Evolutionary conservation across 169 alveolate species (phyloP), one percentile per base, ranked within the genome.

Genomic region (Plasmodium gonderi): DNA sequence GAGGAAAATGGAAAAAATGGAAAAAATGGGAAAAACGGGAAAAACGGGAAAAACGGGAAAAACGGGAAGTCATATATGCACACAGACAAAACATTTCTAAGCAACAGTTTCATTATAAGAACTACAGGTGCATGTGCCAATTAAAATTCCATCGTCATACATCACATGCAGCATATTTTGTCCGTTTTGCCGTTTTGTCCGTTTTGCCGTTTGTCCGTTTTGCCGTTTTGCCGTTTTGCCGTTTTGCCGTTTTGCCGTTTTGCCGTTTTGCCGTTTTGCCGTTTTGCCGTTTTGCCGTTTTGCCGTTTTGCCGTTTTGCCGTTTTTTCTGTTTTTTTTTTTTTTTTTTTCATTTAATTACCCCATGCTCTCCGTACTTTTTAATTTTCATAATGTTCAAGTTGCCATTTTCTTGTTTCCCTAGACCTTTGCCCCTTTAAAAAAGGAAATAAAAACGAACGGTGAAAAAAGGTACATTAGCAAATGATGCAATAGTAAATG

Each of bases 341-440:
- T 38, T 64, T 33, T 45, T 65, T 38, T 80, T 80, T 20, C 7
- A 5, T 33, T 26, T 44, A 68, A 75, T 75, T 75, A 85, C 93
- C 72, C 93, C 93, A 47, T 85, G 93, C 69, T 85, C 93, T 75
- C 93, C 93, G 31, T 85, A 85, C 31, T 85, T 85, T 65, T 77
- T 85, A 8, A 85, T 85, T 60, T 85, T 85, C 79, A 85, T 75
- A 11, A 85, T 72, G 29, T 65, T 51, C 29, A 85, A 81, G 31
- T 85, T 77, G 14, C 93, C 93, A 85, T 85, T 75, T 76, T 85
- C 93, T 75, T 74, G 76, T 49, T 85, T 85, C 17, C 93, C 93
- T 14, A 85, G 78, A 12, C 93, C 93, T 60, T 85, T 85, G 2
- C 93, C 93, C 60, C 93, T 85, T 12, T 17, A 68, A 69, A 75